phyloP scores from a whole-genome alignment of 2,329 filamentous ascomycete genomes.

The Penicillium olsonii region DNA sequence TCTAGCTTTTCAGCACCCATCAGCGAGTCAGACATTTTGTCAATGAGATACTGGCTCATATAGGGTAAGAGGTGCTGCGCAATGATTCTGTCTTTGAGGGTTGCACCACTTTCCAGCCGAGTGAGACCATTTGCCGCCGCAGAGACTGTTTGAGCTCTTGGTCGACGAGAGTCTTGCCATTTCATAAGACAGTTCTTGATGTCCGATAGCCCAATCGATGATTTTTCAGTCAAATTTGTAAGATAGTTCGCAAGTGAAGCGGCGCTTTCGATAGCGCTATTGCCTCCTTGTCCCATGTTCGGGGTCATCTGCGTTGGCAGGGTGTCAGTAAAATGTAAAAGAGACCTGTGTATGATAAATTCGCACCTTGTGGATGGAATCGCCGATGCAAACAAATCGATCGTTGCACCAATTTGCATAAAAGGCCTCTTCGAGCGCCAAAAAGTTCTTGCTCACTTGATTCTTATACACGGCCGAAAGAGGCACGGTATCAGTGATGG shows the following conservation, averaged over 20 bases:
- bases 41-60: neutral
- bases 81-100: conserved; percentile 1
- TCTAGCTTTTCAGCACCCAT: neutral
- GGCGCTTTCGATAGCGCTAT: conserved; percentile 12
- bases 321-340: neutral
- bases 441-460: neutral
- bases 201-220: neutral
- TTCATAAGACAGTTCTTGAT: no score
- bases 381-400: conserved; percentile 10
- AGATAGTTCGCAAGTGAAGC: conserved; percentile 9
- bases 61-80: neutral
- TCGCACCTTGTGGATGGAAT: conserved; percentile 12
- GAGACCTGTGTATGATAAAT: neutral
- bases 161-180: neutral
- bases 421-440: conserved; percentile 10
- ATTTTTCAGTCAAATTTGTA: neutral
- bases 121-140: neutral
- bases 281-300: conserved; percentile 15
- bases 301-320: conserved; percentile 12
- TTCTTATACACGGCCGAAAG: neutral
- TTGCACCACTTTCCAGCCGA: neutral
- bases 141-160: neutral
- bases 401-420: conserved; percentile 6
- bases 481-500: neutral
- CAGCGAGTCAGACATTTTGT: neutral